Evolutionary conservation across 176 grass and related monocot genomes (phyloP).

Genomic region (Lolium perenne): DNA sequence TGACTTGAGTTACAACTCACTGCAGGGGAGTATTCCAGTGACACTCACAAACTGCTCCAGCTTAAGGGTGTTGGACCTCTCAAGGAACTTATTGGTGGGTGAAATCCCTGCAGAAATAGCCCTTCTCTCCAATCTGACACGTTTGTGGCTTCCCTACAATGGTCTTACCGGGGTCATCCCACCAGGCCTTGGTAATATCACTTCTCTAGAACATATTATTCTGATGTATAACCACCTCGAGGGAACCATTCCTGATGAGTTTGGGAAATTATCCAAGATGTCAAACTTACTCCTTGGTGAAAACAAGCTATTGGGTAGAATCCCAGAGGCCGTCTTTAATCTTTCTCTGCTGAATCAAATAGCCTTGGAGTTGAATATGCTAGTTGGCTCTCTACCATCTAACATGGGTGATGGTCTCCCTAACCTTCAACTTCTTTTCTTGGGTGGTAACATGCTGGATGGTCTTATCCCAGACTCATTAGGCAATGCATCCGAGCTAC

Average conservation of each 20-base stretch:
- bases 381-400: constrained; percentile 22
- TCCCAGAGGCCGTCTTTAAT: constrained; percentile 20
- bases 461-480: constrained; percentile 46
- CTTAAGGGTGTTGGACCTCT: not conserved
- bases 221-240: constrained; percentile 29
- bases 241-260: constrained; percentile 36
- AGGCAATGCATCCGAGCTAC: constrained; percentile 1
- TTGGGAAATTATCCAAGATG: constrained; percentile 30
- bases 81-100: too few species aligned
- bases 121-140: too few species aligned
- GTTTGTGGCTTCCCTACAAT: too few species aligned
- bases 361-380: constrained; percentile 7
- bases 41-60: constrained; percentile 34
- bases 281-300: constrained; percentile 6
- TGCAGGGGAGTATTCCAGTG: constrained; percentile 28
- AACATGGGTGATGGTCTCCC: constrained; percentile 45
- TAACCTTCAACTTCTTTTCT: not conserved
- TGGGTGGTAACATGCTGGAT: constrained; percentile 33
- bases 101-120: too few species aligned
- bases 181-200: constrained; percentile 25
- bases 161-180: too few species aligned
- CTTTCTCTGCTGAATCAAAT: constrained; percentile 3
- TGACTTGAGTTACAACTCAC: not conserved
- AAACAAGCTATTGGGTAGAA: constrained; percentile 22
- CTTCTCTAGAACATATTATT: constrained; percentile 17